These are phyloP conservation scores for Fusarium circinatum DNA, from an alignment of 2,329 filamentous ascomycete species.

Conservation along the genomic window DNA sequence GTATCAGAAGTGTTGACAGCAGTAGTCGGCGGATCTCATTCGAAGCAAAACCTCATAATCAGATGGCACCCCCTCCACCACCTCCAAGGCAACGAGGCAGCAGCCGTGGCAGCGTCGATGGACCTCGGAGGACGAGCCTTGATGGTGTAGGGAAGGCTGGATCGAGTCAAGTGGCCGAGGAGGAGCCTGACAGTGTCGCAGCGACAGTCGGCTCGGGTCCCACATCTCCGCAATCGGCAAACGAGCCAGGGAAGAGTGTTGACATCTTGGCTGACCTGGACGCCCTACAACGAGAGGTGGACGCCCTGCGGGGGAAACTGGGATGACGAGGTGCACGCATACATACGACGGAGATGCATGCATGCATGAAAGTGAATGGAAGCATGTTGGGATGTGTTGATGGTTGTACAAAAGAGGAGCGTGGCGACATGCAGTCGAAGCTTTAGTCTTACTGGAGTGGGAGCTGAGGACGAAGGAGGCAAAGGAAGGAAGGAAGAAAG, in stretches of 20 bases:
- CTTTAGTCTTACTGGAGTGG: slow-evolving; percentile 7
- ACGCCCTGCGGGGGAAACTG: slow-evolving; percentile 63
- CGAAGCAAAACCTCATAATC: slow-evolving; percentile 45
- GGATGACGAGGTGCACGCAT: slow-evolving; percentile 29
- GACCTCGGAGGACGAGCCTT: slow-evolving; percentile 48
- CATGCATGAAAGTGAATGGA: background rate
- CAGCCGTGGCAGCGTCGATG: slow-evolving; percentile 57
- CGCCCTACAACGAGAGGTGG: slow-evolving; percentile 79
- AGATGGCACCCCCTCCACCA: slow-evolving; percentile 55
- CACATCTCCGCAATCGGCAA: slow-evolving; percentile 29
- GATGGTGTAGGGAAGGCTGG: slow-evolving; percentile 43
- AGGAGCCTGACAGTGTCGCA: slow-evolving; percentile 16
- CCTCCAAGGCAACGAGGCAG: slow-evolving; percentile 62
- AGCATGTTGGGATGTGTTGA: slow-evolving; percentile 2
- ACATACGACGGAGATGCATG: background rate
- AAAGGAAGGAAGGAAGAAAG: background rate
- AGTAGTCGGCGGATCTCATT: slow-evolving; percentile 43
- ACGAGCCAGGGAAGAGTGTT: slow-evolving; percentile 49
- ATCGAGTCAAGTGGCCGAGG: slow-evolving; percentile 30
- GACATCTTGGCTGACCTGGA: slow-evolving; percentile 79
- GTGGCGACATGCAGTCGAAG: slow-evolving; percentile 9
- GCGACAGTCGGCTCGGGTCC: slow-evolving; percentile 16
- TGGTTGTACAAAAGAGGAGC: slow-evolving; percentile 23
- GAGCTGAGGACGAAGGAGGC: slow-evolving; percentile 1
- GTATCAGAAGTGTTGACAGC: slow-evolving; percentile 54